These are phyloP conservation scores for Oryza australiensis DNA, from an alignment of 176 grass and related monocot species.

Conservation along the genomic window DNA sequence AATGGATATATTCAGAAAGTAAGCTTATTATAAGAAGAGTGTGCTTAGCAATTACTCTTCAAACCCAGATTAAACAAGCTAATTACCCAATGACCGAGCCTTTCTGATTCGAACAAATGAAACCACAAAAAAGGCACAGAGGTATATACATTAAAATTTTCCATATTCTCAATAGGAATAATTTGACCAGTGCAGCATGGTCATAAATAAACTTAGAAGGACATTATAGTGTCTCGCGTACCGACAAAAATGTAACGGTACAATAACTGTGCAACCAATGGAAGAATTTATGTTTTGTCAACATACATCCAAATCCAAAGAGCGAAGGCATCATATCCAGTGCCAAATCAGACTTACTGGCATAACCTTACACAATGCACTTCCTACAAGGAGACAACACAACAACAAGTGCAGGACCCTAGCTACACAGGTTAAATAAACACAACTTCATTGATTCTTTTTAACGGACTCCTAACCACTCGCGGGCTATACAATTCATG, in stretches of 20 bases:
- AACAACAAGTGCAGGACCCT: background rate
- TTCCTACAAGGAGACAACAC: slow-evolving; percentile 1
- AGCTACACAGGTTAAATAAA: background rate
- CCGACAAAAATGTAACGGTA: background rate
- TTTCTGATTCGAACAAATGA: background rate
- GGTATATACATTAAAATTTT: slow-evolving; percentile 1
- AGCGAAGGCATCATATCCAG: slow-evolving; percentile 1
- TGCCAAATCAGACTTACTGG: background rate
- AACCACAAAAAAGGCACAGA: background rate
- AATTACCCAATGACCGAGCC: slow-evolving; percentile 6
- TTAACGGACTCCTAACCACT: background rate
- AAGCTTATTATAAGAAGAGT: slow-evolving; percentile 21
- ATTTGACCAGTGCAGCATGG: background rate
- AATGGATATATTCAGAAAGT: slow-evolving; percentile 12
- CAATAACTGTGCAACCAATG: background rate
- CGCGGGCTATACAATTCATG: background rate
- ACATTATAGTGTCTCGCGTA: background rate
- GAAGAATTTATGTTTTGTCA: background rate
- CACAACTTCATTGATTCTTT: background rate
- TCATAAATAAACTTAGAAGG: background rate
- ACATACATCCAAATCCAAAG: background rate
- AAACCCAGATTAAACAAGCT: slow-evolving; percentile 4
- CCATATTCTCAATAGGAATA: background rate
- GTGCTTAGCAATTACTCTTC: slow-evolving; percentile 8
- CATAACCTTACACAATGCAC: background rate